Evolutionary conservation across 1,284 basidiomycete genomes (phyloP).

Genomic region (Moniliella sp.): DNA sequence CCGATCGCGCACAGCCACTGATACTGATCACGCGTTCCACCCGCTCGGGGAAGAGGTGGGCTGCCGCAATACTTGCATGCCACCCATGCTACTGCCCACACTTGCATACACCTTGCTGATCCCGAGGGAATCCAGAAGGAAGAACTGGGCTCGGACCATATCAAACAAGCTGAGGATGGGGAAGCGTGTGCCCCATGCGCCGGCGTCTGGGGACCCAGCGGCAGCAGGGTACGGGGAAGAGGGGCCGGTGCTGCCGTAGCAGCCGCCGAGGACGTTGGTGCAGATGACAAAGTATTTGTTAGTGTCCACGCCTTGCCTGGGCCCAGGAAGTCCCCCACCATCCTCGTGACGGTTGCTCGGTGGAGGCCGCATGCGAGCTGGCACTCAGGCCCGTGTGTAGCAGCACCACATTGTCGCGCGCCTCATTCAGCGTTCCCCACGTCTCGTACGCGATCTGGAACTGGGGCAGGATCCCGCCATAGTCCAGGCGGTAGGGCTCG

Average conservation of each 20-base stretch:
- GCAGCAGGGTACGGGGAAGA: slow-evolving; percentile 50
- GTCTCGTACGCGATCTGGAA: slow-evolving; percentile 90
- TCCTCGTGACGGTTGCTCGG: slow-evolving; percentile 50
- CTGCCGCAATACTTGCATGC: slow-evolving; percentile 93
- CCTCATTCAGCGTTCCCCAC: slow-evolving; percentile 67
- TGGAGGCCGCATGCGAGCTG: slow-evolving; percentile 79
- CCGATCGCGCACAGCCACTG: slow-evolving; percentile 72
- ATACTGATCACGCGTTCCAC: slow-evolving; percentile 77
- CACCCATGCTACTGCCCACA: slow-evolving; percentile 85
- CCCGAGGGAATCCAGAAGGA: slow-evolving; percentile 60
- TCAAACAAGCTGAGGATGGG: slow-evolving; percentile 82
- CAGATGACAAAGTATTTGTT: slow-evolving; percentile 79
- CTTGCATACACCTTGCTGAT: slow-evolving; percentile 71
- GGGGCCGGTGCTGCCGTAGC: slow-evolving; percentile 87
- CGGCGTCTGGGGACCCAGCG: slow-evolving; percentile 9
- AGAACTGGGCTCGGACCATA: slow-evolving; percentile 79
- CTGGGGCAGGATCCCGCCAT: slow-evolving; percentile 46
- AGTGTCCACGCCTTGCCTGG: slow-evolving; percentile 75
- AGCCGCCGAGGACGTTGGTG: slow-evolving; percentile 88
- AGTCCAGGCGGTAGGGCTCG: slow-evolving; percentile 53
- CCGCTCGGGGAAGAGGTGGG: slow-evolving; percentile 69
- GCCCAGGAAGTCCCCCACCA: slow-evolving; percentile 98
- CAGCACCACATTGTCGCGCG: slow-evolving; percentile 72
- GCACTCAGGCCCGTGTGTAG: slow-evolving; percentile 87
- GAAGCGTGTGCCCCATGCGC: slow-evolving; percentile 64